These are phyloP conservation scores for Betula pendula DNA, from an alignment of 306 rosid species.

Conservation along the genomic window DNA sequence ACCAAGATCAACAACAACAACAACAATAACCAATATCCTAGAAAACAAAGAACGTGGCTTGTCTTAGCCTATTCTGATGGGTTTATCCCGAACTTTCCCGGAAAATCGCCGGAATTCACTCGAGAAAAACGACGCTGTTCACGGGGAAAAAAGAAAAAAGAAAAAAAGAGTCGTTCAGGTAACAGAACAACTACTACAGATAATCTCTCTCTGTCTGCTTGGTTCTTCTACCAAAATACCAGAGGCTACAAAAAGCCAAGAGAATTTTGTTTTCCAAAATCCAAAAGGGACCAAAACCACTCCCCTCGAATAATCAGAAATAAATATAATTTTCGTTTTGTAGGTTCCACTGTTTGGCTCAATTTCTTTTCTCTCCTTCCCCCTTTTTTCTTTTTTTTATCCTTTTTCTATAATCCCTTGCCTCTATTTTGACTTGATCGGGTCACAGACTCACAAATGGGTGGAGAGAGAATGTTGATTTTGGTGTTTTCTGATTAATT, in stretches of 20 bases:
- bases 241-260: slow-evolving; percentile 28
- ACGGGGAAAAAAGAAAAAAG: background rate
- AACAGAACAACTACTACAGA: background rate
- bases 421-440: slow-evolving; percentile 44
- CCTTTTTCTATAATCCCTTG: slow-evolving; percentile 10
- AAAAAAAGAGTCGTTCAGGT: background rate
- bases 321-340: background rate
- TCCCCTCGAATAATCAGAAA: slow-evolving; percentile 2
- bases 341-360: background rate
- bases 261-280: slow-evolving; percentile 11
- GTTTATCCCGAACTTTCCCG: slow-evolving; percentile 19
- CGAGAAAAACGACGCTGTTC: slow-evolving; percentile 5
- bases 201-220: slow-evolving; percentile 2
- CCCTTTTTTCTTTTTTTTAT: background rate
- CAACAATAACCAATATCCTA: slow-evolving; percentile 7
- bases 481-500: background rate
- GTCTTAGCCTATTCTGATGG: slow-evolving; percentile 16
- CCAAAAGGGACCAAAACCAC: slow-evolving; percentile 30
- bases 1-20: background rate
- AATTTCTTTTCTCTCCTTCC: no score
- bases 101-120: slow-evolving; percentile 21
- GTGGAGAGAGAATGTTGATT: background rate
- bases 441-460: slow-evolving; percentile 20
- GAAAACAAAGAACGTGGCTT: slow-evolving; percentile 19
- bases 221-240: slow-evolving; percentile 24